Base-by-base conservation (phyloP, 2,329 filamentous ascomycete species). In the Aspergillus fischeri region DNA sequence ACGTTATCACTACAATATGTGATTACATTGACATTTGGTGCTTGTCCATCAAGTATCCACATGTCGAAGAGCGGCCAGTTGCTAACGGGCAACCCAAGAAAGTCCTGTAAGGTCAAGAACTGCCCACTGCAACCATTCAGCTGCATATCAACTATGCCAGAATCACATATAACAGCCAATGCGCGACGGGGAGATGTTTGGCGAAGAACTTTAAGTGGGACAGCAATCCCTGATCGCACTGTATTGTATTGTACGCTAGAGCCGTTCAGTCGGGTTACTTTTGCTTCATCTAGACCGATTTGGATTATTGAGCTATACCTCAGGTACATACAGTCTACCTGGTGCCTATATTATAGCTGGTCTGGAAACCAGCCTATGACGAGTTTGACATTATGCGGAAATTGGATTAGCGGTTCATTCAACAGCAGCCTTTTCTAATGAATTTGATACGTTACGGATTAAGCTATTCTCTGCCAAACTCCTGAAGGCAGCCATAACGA, bases 11-110 rank as follows among this genome's bases (percentile, higher is more conserved):
- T 58, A 95, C 91, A 29, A 97, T 99, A 66, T 99, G 94, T 77
- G 94, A 99, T 73, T 96, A 96, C 73, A 82, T 97, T 60, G 94
- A 99, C 72, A 99, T 99, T 65, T 97, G 92, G 91, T 99, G 94
- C 72, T 80, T 99, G 72, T 96, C 90, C 1, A 99, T 99, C 78
- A 99, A 99, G 83, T 87, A 97, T 67, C 85, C 85, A 0, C 80
- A 81, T 59, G 71, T 78, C 38, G 78, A 80, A 55, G 73, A 69
- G 48, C 65, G 73, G 56, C 60, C 67, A 53, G 44, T 56, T 20
- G 61, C 63, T 32, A 71, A 68, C 52, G 65, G 62, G 24, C 47
- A 63, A 21, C 57, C 59, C 5, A 60, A 67, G 38, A 42, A 53
- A 28, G 44, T 50, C 45, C 27, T 17, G 8, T 29, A 28, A 38